A percentile compares a stretch with the other conserved stretches of the same genome.
Evolutionary conservation across 169 alveolate genomes (phyloP).

Genomic region (Amoebophrya sp.): DNA sequence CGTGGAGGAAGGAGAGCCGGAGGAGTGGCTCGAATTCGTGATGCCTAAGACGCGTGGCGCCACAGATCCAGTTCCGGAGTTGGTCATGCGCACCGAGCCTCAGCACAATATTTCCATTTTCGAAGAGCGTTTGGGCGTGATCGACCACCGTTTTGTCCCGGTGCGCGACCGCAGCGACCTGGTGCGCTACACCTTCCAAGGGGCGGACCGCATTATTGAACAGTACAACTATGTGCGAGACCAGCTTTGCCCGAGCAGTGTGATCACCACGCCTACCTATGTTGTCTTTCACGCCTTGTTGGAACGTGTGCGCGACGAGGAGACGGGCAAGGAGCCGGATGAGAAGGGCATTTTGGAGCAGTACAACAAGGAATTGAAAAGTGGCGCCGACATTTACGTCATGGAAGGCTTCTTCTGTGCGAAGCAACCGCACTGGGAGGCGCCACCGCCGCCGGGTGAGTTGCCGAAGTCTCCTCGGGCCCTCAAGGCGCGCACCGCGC

Average conservation of each 20-base stretch:
- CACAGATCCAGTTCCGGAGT: neutral
- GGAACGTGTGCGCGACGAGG: neutral
- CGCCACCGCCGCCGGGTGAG: neutral
- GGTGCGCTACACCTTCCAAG: neutral
- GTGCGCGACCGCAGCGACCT: neutral
- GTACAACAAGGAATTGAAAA: neutral
- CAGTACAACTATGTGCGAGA: neutral
- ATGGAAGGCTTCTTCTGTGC: neutral
- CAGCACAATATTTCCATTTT: neutral
- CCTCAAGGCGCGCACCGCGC: neutral
- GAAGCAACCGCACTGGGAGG: neutral
- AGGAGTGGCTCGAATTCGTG: neutral
- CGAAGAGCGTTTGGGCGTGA: neutral
- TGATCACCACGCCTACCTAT: neutral
- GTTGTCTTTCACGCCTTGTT: neutral
- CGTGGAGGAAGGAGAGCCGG: neutral
- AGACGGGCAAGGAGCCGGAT: neutral
- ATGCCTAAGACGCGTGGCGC: slow-evolving; percentile 12
- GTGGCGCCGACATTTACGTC: neutral
- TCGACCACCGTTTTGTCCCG: neutral
- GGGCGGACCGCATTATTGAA: neutral
- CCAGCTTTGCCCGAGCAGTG: neutral
- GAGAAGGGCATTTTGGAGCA: neutral
- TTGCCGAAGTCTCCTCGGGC: neutral
- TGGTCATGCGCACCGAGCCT: neutral